These are phyloP conservation scores for Yamadazyma dendronema DNA, from an alignment of 1,139 yeast genomes.

Conservation along the genomic window DNA sequence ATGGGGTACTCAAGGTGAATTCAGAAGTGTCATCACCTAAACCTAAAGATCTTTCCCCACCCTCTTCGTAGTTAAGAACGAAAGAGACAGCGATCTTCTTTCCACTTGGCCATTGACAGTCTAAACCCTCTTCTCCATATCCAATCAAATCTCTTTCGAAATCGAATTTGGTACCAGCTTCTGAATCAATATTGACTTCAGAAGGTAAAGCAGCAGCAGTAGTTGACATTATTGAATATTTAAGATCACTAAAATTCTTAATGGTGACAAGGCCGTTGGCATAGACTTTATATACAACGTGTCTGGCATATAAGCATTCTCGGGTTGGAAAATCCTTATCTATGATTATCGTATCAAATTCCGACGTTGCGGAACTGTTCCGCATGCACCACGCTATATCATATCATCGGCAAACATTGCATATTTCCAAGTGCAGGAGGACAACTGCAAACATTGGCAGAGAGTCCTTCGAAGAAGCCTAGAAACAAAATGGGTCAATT, in stretches of 20 bases:
- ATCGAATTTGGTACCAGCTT: slow-evolving; percentile 14
- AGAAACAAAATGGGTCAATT: too few species aligned
- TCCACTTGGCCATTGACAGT: slow-evolving; percentile 31
- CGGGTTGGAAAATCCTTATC: not conserved
- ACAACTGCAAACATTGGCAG: too few species aligned
- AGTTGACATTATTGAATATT: slow-evolving; percentile 6
- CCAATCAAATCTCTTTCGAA: slow-evolving; percentile 29
- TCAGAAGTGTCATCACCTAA: slow-evolving; percentile 34
- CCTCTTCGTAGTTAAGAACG: slow-evolving; percentile 36
- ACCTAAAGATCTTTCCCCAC: slow-evolving; percentile 31
- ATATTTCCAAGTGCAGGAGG: too few species aligned
- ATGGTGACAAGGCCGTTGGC: too few species aligned
- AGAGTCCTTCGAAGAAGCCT: too few species aligned
- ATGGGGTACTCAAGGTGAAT: slow-evolving; percentile 18
- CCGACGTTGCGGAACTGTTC: not conserved
- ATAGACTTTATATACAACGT: not conserved
- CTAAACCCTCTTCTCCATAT: slow-evolving; percentile 30
- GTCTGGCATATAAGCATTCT: not conserved
- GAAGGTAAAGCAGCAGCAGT: slow-evolving; percentile 11
- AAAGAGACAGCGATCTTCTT: slow-evolving; percentile 31
- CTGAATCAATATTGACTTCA: slow-evolving; percentile 10
- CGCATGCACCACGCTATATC: not conserved
- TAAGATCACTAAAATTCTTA: too few species aligned
- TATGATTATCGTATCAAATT: not conserved
- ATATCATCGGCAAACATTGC: too few species aligned